Conservation (phyloP, 345 rosid genomes). For the Syzygium grande region DNA sequence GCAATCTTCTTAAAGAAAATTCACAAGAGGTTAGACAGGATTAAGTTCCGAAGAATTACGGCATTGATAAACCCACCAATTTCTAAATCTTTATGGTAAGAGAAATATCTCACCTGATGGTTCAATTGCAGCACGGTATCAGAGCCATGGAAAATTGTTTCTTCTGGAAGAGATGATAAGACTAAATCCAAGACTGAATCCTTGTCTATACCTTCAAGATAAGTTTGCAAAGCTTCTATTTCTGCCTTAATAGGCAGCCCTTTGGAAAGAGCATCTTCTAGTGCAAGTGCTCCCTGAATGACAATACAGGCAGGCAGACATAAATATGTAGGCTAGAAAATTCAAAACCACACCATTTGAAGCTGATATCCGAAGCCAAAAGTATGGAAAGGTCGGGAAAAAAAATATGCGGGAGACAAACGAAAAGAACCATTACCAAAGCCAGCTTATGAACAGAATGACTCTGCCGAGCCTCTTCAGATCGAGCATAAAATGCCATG, state of each 20-base stretch:
- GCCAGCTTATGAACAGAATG: conserved; percentile 96
- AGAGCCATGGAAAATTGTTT: conserved; percentile 61
- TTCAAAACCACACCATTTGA: background rate
- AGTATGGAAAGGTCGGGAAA: background rate
- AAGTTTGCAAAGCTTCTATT: conserved; percentile 46
- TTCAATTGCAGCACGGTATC: conserved; percentile 65
- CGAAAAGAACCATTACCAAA: conserved; percentile 38
- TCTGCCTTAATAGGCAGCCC: conserved; percentile 86
- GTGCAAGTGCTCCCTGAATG: conserved; percentile 74
- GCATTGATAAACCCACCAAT: background rate
- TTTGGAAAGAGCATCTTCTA: conserved; percentile 83
- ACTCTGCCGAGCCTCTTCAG: conserved; percentile 86
- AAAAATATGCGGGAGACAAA: background rate
- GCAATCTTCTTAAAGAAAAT: background rate
- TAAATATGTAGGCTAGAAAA: background rate
- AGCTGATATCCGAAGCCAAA: background rate
- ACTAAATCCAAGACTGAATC: conserved; percentile 73
- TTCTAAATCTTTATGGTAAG: background rate
- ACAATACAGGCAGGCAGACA: background rate
- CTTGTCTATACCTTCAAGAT: conserved; percentile 61
- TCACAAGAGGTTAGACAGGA: background rate
- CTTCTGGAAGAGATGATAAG: conserved; percentile 85
- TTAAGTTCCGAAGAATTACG: background rate
- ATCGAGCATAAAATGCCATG: conserved; percentile 94
- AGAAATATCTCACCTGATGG: conserved; percentile 49